Percentiles rank a stretch among this genome's conserved stretches.
These are phyloP conservation scores for Starmera quercuum DNA, from an alignment of 805 yeast genomes.

Conservation along the genomic window DNA sequence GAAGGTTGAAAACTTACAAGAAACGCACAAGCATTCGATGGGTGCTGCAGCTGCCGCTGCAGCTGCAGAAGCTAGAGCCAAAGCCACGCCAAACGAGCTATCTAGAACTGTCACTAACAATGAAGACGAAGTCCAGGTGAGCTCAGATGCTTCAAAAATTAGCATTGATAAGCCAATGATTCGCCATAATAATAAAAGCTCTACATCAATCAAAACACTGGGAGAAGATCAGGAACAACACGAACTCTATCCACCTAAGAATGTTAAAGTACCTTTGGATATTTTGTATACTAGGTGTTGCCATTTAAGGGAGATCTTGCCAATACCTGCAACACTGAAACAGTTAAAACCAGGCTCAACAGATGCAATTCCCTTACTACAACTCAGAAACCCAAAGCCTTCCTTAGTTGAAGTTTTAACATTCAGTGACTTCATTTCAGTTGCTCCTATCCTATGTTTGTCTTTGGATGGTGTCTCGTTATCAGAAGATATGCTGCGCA, in stretches of 20 bases:
- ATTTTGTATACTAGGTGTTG: slow-evolving; percentile 86
- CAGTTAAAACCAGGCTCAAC: slow-evolving; percentile 69
- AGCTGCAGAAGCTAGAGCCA: slow-evolving; percentile 29
- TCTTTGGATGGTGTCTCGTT: slow-evolving; percentile 75
- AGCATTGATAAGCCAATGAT: slow-evolving; percentile 38
- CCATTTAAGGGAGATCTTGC: slow-evolving; percentile 83
- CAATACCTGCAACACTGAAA: slow-evolving; percentile 82
- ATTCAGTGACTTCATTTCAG: slow-evolving; percentile 78
- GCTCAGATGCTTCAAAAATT: slow-evolving; percentile 24
- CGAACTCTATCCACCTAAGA: slow-evolving; percentile 22
- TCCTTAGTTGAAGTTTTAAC: slow-evolving; percentile 82
- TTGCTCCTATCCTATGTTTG: slow-evolving; percentile 74
- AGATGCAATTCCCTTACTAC: slow-evolving; percentile 75
- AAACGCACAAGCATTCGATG: slow-evolving; percentile 20
- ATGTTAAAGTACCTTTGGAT: slow-evolving; percentile 42
- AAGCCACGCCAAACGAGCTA: slow-evolving; percentile 23
- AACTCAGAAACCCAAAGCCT: slow-evolving; percentile 79
- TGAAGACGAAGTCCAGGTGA: slow-evolving; percentile 31
- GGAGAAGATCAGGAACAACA: slow-evolving; percentile 12
- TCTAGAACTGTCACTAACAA: slow-evolving; percentile 21
- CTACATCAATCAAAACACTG: slow-evolving; percentile 18
- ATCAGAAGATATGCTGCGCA: slow-evolving; percentile 67
- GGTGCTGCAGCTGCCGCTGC: slow-evolving; percentile 28
- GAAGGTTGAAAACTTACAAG: slow-evolving; percentile 21
- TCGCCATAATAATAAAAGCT: slow-evolving; percentile 23